Percentiles rank a stretch among this genome's conserved stretches.
These are phyloP conservation scores for Debaryomyces nepalensis DNA, from an alignment of 1,139 yeast genomes.

Conservation along the genomic window DNA sequence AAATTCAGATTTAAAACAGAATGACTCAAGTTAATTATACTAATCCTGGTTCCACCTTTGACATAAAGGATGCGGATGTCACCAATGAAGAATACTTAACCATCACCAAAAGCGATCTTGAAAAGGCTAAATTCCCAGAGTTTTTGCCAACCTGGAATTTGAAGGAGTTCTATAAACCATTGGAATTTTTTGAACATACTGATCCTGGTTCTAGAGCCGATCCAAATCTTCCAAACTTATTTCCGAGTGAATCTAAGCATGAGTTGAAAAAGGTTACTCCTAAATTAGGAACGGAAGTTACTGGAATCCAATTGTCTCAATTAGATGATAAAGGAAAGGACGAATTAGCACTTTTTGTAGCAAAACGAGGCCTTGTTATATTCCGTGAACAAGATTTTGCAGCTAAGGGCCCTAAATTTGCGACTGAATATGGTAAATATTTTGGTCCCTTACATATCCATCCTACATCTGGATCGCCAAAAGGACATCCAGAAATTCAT, in stretches of 20 bases:
- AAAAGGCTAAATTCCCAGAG: constrained; percentile 39
- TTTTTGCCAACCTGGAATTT: constrained; percentile 61
- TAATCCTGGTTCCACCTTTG: background rate
- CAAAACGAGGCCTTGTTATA: constrained; percentile 67
- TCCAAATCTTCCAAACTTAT: constrained; percentile 51
- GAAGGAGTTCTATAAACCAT: constrained; percentile 44
- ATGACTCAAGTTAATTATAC: constrained; percentile 1
- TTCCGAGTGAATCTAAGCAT: constrained; percentile 35
- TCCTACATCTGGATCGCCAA: constrained; percentile 73
- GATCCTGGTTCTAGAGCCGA: constrained; percentile 65
- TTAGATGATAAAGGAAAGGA: constrained; percentile 55
- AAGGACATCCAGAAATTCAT: constrained; percentile 59
- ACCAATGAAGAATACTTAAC: constrained; percentile 35
- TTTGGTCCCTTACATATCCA: constrained; percentile 75
- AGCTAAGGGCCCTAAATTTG: constrained; percentile 55
- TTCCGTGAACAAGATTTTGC: constrained; percentile 68
- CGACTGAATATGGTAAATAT: constrained; percentile 57
- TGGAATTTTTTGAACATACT: constrained; percentile 50
- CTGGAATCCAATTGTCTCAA: constrained; percentile 58
- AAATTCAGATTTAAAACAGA: background rate
- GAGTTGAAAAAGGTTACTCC: constrained; percentile 54
- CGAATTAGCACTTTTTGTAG: constrained; percentile 64
- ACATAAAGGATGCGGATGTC: constrained; percentile 8
- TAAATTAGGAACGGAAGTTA: constrained; percentile 64
- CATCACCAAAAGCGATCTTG: constrained; percentile 33